phyloP scores from a whole-genome alignment of 805 yeast species.

The Yamadazyma laniorum region DNA sequence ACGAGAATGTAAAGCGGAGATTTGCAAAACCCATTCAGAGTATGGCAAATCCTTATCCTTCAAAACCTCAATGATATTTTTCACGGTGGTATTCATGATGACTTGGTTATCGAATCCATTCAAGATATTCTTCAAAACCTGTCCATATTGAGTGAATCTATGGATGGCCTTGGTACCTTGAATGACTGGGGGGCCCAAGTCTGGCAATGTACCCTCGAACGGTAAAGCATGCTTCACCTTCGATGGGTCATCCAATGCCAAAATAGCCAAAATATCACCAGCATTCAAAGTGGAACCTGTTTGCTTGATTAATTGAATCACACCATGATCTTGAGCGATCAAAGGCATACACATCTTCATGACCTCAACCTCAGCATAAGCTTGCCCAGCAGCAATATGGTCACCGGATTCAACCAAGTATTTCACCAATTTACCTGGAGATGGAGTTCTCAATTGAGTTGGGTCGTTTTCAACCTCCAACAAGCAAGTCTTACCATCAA shows the following conservation, averaged over 20 bases:
- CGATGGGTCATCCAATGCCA: slow-evolving; percentile 93
- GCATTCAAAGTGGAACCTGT: slow-evolving; percentile 97
- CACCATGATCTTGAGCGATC: slow-evolving; percentile 90
- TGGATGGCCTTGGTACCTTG: slow-evolving; percentile 84
- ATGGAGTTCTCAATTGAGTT: slow-evolving; percentile 96
- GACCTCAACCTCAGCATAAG: slow-evolving; percentile 98
- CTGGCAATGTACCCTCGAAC: slow-evolving; percentile 90
- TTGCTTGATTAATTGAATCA: slow-evolving; percentile 88
- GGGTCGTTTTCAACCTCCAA: slow-evolving; percentile 97
- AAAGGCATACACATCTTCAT: slow-evolving; percentile 99
- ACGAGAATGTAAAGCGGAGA: slow-evolving; percentile 90
- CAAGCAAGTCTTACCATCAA: slow-evolving; percentile 91
- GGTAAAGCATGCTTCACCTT: slow-evolving; percentile 97
- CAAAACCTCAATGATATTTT: slow-evolving; percentile 67
- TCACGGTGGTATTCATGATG: slow-evolving; percentile 81
- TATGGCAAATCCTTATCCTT: slow-evolving; percentile 83
- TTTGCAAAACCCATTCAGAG: slow-evolving; percentile 84
- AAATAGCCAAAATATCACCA: slow-evolving; percentile 94
- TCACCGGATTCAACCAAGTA: slow-evolving; percentile 95
- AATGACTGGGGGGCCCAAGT: slow-evolving; percentile 76
- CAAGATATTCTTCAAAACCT: slow-evolving; percentile 73
- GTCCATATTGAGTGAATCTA: slow-evolving; percentile 56
- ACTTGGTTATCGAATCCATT: slow-evolving; percentile 95
- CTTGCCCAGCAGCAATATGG: slow-evolving; percentile 85
- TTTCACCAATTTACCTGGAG: slow-evolving; percentile 96